Percentiles rank a stretch among this genome's conserved stretches.
These are phyloP conservation scores for Globisporangium nagaii DNA, from an alignment of 352 stramenopile species.

Conservation along the genomic window DNA sequence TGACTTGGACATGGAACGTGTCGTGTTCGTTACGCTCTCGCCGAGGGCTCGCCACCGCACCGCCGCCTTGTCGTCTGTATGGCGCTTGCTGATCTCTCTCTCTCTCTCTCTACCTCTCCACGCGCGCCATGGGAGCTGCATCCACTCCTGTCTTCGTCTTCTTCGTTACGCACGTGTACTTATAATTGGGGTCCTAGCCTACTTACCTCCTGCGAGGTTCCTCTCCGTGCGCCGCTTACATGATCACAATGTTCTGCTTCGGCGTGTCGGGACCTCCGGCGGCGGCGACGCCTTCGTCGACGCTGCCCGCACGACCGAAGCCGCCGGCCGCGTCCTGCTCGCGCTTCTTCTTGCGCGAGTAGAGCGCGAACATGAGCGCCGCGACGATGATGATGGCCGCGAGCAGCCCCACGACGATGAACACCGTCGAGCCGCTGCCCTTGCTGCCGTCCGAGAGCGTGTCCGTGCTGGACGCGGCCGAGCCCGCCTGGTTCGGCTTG, in stretches of 20 bases:
- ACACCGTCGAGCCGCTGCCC: conserved; percentile 44
- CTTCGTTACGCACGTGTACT: no score
- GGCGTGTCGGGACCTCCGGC: conserved; percentile 48
- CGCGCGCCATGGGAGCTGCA: no score
- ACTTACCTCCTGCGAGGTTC: no score
- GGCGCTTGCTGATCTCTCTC: no score
- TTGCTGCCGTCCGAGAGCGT: conserved; percentile 16
- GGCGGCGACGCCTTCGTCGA: conserved; percentile 20
- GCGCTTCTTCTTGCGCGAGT: conserved; percentile 66
- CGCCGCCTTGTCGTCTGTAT: no score
- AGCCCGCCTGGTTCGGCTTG: conserved; percentile 10
- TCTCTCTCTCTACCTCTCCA: no score
- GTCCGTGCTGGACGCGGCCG: conserved; percentile 10
- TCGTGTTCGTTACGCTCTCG: no score
- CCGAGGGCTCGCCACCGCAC: no score
- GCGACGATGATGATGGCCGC: conserved; percentile 56
- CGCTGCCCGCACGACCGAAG: conserved; percentile 36
- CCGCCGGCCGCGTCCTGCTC: conserved; percentile 43
- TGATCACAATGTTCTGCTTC: conserved; percentile 74
- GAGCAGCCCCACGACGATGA: conserved; percentile 65
- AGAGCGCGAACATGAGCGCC: conserved; percentile 66
- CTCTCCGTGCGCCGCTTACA: conserved; percentile 50
- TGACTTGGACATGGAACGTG: no score
- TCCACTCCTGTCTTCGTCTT: no score
- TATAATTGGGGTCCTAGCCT: no score